A percentile compares a stretch with the other conserved stretches of the same genome.
Evolutionary conservation across 192 early-diverging fungal species (phyloP).

Genomic region (Coemansia sp.): DNA sequence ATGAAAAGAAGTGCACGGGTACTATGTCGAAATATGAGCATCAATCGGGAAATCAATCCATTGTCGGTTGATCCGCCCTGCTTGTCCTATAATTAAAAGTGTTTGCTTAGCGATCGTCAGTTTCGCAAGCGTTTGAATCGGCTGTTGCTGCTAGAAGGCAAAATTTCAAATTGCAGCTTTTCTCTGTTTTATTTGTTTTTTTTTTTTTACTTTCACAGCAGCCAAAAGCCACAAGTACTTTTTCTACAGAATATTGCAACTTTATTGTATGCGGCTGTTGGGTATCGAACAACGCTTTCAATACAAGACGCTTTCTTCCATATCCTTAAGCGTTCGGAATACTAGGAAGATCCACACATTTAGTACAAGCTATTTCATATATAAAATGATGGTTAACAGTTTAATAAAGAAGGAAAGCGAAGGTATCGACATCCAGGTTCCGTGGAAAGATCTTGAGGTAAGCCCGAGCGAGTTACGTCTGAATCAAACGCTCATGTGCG

Average conservation of each 20-base stretch:
- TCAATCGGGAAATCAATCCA: too few relatives aligned
- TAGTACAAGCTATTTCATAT: not conserved
- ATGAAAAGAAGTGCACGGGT: too few relatives aligned
- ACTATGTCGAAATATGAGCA: too few relatives aligned
- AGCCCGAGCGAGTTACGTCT: constrained; percentile 70
- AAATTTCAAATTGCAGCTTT: not conserved
- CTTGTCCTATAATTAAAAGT: too few relatives aligned
- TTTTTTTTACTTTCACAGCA: not conserved
- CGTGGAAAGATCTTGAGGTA: constrained; percentile 58
- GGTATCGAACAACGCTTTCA: not conserved
- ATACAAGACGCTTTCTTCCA: not conserved
- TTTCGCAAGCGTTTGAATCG: too few relatives aligned
- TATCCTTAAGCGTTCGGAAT: not conserved
- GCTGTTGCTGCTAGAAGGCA: too few relatives aligned
- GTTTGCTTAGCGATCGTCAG: too few relatives aligned
- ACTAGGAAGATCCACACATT: not conserved
- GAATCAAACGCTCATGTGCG: constrained; percentile 78
- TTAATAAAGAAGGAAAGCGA: not conserved
- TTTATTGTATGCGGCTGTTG: not conserved
- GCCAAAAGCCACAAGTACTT: too few relatives aligned
- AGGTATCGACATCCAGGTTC: not conserved
- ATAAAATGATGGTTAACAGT: not conserved
- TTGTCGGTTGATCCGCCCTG: too few relatives aligned
- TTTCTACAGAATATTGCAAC: too few relatives aligned
- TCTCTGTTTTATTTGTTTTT: not conserved